Conservation (phyloP, 2,329 filamentous ascomycete species). For the Xylaria hypoxylon region DNA sequence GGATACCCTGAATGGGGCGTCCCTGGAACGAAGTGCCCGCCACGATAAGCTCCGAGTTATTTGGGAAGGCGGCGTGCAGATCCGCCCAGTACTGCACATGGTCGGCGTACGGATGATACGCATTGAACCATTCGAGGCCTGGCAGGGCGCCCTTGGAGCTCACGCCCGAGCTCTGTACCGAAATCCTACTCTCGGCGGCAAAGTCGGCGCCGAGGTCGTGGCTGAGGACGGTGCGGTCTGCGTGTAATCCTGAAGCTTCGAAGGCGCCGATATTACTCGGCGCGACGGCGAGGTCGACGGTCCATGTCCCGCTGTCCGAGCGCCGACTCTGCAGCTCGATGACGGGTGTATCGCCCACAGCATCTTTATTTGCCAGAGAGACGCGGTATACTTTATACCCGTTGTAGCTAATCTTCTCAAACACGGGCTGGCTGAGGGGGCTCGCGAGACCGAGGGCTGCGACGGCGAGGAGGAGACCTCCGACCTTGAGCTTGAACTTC, state of each 20-base stretch:
- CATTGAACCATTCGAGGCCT: conserved; percentile 61
- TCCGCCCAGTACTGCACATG: conserved; percentile 62
- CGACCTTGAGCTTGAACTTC: conserved; percentile 28
- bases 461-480: conserved; percentile 22
- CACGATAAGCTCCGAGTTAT: conserved; percentile 61
- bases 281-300: conserved; percentile 51
- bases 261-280: conserved; percentile 47
- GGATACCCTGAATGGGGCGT: conserved; percentile 69
- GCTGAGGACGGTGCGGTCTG: conserved; percentile 38
- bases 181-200: conserved; percentile 42
- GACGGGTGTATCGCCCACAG: conserved; percentile 37
- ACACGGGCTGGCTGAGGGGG: background rate
- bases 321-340: conserved; percentile 46
- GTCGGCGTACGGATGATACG: conserved; percentile 65
- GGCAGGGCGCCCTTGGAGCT: conserved; percentile 40
- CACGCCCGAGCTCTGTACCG: conserved; percentile 34
- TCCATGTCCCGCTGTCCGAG: background rate
- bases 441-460: conserved; percentile 29
- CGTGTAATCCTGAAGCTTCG: conserved; percentile 38
- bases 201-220: conserved; percentile 49
- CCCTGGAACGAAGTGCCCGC: conserved; percentile 60
- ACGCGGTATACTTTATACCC: conserved; percentile 52
- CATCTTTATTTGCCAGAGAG: conserved; percentile 37
- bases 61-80: conserved; percentile 58
- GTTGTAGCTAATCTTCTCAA: conserved; percentile 47